These are phyloP conservation scores for Botrytis fabae DNA, from an alignment of 2,329 filamentous ascomycete genomes.

Conservation along the genomic window DNA sequence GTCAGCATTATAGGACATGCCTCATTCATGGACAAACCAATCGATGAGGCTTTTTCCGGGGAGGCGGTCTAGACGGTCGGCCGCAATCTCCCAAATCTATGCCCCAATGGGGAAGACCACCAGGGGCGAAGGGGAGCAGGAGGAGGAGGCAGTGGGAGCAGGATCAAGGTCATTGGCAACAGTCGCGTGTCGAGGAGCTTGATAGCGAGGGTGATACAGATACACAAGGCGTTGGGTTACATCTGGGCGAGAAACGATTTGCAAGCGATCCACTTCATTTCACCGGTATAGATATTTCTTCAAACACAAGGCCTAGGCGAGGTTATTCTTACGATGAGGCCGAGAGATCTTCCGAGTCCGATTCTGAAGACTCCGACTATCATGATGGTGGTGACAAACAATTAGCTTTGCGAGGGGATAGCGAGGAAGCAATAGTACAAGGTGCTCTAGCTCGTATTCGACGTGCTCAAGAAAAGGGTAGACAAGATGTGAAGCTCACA, in stretches of 20 bases:
- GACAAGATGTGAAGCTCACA: constrained; percentile 76
- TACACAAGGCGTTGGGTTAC: constrained; percentile 55
- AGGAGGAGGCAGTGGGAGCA: constrained; percentile 53
- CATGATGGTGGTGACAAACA: constrained; percentile 54
- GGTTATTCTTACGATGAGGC: constrained; percentile 46
- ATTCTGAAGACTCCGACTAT: constrained; percentile 48
- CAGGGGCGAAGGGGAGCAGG: constrained; percentile 76
- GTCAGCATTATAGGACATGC: constrained; percentile 95
- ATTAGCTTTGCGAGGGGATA: constrained; percentile 56
- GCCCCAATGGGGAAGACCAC: constrained; percentile 99
- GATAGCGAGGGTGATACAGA: constrained; percentile 55
- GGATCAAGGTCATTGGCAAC: constrained; percentile 52
- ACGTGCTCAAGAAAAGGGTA: constrained; percentile 73
- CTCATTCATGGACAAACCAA: constrained; percentile 94
- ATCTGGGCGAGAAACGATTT: constrained; percentile 52
- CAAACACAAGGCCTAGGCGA: constrained; percentile 33
- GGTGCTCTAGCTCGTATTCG: constrained; percentile 78
- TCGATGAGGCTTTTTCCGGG: constrained; percentile 99
- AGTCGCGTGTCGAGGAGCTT: constrained; percentile 63
- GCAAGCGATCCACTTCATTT: constrained; percentile 61
- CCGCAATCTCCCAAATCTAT: constrained; percentile 95
- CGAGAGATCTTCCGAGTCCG: constrained; percentile 42
- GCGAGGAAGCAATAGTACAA: constrained; percentile 75
- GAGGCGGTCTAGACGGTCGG: constrained; percentile 99
- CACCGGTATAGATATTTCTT: constrained; percentile 59